A percentile compares a stretch with the other conserved stretches of the same genome.
Evolutionary conservation across 108 stramenopile species (phyloP).

Genomic region (Cyclostephanos tholiformis): DNA sequence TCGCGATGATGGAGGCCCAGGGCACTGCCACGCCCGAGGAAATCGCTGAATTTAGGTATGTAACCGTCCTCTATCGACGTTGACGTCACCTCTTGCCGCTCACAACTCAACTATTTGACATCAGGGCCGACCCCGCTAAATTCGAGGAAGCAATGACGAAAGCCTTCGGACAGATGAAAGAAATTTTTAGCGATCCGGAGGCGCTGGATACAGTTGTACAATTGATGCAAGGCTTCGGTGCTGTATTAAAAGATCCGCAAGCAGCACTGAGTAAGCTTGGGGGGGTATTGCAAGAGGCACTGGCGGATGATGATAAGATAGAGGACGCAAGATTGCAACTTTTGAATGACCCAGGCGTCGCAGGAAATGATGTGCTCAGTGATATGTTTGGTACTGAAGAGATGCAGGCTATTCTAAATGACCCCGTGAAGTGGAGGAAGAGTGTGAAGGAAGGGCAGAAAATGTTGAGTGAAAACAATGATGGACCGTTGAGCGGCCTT

Average conservation of each 20-base stretch:
- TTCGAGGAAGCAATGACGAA: conserved; percentile 80
- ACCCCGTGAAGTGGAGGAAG: conserved; percentile 77
- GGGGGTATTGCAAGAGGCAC: conserved; percentile 43
- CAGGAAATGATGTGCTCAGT: conserved; percentile 55
- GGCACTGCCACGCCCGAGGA: conserved; percentile 67
- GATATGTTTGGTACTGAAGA: conserved; percentile 65
- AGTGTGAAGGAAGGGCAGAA: conserved; percentile 71
- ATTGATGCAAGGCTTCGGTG: conserved; percentile 67
- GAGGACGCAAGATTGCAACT: conserved; percentile 80
- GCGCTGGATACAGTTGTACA: conserved; percentile 58
- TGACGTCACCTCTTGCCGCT: no score
- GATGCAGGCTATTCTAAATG: conserved; percentile 70
- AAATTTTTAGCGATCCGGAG: conserved; percentile 73
- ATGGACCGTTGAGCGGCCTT: conserved; percentile 17
- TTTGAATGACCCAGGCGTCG: conserved; percentile 54
- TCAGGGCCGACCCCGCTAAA: conserved; percentile 70
- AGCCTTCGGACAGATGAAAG: conserved; percentile 71
- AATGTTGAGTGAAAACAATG: conserved; percentile 26
- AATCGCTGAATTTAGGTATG: conserved; percentile 72
- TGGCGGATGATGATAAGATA: conserved; percentile 73
- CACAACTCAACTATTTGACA: no score
- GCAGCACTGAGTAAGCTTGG: conserved; percentile 58
- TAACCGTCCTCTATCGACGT: no score
- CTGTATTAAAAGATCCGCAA: conserved; percentile 64
- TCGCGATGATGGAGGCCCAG: conserved; percentile 65